phyloP scores from a whole-genome alignment of 352 stramenopile species.

The Phytophthora hibernalis region DNA sequence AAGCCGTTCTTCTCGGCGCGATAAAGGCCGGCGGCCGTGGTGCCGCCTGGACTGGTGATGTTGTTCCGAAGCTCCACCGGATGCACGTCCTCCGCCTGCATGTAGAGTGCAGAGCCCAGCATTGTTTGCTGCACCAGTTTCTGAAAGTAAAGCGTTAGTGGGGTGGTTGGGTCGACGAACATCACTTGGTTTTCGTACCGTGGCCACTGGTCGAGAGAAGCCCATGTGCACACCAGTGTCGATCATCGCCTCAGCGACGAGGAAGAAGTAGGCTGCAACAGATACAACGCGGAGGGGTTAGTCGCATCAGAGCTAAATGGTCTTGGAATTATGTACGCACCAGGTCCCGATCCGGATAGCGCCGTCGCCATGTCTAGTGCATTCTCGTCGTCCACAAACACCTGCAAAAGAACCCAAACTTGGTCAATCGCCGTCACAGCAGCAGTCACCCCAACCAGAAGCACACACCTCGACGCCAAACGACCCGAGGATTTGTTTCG shows the following conservation, averaged over 20 bases:
- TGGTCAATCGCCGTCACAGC: not conserved
- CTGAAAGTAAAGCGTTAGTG: constrained; percentile 27
- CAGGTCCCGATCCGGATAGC: constrained; percentile 93
- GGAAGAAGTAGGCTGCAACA: constrained; percentile 93
- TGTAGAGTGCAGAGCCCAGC: constrained; percentile 93
- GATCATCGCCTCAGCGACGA: constrained; percentile 97
- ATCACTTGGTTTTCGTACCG: constrained; percentile 39
- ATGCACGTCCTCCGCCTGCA: constrained; percentile 92
- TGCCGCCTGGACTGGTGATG: constrained; percentile 94
- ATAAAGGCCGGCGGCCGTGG: constrained; percentile 94
- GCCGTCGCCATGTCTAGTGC: constrained; percentile 96
- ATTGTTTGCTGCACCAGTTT: constrained; percentile 96
- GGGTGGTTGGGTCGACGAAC: not conserved
- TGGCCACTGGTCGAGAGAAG: constrained; percentile 93
- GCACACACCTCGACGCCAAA: constrained; percentile 88
- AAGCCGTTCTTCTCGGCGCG: constrained; percentile 96
- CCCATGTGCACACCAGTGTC: constrained; percentile 96
- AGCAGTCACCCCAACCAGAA: not conserved
- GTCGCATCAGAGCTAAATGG: not conserved
- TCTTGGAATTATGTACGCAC: constrained; percentile 24
- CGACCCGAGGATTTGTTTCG: constrained; percentile 85
- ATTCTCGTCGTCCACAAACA: constrained; percentile 95
- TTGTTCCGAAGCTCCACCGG: constrained; percentile 94
- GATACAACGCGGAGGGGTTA: not conserved
- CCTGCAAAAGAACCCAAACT: constrained; percentile 24